Base-by-base conservation (phyloP, 108 stramenopile species). In the Epithemia pelagica region DNA sequence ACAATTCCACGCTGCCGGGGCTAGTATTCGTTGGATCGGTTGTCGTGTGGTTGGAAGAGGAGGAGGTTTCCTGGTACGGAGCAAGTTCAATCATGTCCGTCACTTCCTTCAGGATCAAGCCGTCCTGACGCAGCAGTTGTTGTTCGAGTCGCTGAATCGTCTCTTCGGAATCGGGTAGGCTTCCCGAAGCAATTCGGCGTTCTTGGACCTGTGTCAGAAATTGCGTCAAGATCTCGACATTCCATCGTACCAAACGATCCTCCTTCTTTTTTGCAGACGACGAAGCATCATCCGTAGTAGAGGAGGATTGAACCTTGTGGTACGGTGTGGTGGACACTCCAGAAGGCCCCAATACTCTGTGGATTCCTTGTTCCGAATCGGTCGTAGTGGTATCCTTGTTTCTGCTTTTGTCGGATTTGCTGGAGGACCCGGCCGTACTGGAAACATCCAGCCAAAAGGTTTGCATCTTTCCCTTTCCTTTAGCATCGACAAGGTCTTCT, bases 391-490 rank as follows among this genome's bases (percentile, higher is more conserved):
- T 46, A 19, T 23, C 56, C 22, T 58, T 58, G 8, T 58, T 8
- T 18, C 21, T 27, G 56, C 24, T 61, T 7, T 26, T 10, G 20
- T 28, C 30, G 27, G 61, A 61, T 18, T 15, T 58, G 5, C 58
- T 24, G 5, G 67, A 58, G 24, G 22, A 53, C 21, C 31, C 33
- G 28, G 55, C 22, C 18, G 30, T 28, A 18, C 30, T 61, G 8
- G 62, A 54, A 0, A 59, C 28, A 1, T 61, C 37, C 10, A 75
- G 67, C 75, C 75, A 76, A 32, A 37, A 77, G 21, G 71, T 73
- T 21, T 77, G 61, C 54, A 73, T 68, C 20, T 61, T 57, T 51
- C 70, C 76, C 61, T 77, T 77, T 18, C 71, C 76, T 68, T 77
- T 77, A 22, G 67, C 57, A 18, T 31, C 24, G 26, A 68, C 30